Percentiles rank a stretch among this genome's conserved stretches.
phyloP scores from a whole-genome alignment of 306 rosid species.

The Styphnolobium japonicum region DNA sequence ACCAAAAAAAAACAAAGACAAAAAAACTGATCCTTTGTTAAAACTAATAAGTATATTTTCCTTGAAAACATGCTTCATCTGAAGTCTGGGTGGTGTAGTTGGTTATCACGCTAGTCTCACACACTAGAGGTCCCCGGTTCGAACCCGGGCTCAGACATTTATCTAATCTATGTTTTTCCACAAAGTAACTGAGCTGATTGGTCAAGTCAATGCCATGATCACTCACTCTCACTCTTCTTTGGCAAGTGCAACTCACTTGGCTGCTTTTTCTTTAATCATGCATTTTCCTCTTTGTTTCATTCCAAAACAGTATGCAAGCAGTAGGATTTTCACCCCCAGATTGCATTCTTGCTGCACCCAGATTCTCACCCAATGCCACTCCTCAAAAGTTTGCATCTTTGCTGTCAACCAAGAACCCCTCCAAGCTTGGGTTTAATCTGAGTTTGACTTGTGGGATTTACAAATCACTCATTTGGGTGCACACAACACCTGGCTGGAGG shows the following conservation, averaged over 20 bases:
- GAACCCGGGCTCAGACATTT: conserved; percentile 38
- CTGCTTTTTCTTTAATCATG: too few relatives aligned
- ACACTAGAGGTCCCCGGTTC: conserved; percentile 44
- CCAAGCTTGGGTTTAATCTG: conserved; percentile 1
- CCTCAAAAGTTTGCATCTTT: conserved; percentile 25
- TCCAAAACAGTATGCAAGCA: neutral
- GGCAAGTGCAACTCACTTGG: too few relatives aligned
- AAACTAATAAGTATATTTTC: too few relatives aligned
- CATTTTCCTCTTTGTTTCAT: neutral
- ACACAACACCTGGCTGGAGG: conserved; percentile 14
- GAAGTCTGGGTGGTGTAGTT: conserved; percentile 45
- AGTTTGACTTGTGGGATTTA: conserved; percentile 23
- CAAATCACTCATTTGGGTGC: conserved; percentile 26
- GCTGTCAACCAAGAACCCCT: neutral
- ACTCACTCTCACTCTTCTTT: too few relatives aligned
- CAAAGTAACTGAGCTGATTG: too few relatives aligned
- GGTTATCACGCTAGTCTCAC: conserved; percentile 46
- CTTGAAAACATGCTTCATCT: too few relatives aligned
- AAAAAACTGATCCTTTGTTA: too few relatives aligned
- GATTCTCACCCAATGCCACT: conserved; percentile 4
- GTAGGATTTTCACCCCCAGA: neutral
- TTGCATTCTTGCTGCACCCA: neutral
- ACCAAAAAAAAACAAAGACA: too few relatives aligned
- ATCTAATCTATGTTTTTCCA: too few relatives aligned
- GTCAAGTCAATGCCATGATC: too few relatives aligned